Percentiles rank a stretch among this genome's conserved stretches.
Evolutionary conservation across 306 rosid genomes (phyloP).

Genomic region (Quercus suber): DNA sequence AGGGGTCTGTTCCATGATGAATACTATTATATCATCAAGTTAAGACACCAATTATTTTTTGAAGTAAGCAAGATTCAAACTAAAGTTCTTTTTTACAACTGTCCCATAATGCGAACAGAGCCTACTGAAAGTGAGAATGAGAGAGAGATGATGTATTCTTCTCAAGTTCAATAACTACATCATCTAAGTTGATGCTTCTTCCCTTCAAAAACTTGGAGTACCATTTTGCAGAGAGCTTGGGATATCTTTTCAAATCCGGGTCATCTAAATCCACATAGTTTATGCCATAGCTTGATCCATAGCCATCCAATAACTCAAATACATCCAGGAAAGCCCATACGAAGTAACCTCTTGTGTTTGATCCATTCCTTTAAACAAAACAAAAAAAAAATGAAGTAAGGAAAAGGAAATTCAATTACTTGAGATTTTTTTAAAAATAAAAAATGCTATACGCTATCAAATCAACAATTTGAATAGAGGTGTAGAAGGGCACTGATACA

Average conservation of each 20-base stretch:
- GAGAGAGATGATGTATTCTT: constrained; percentile 13
- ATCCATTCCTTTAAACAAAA: constrained; percentile 47
- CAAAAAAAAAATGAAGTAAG: background rate
- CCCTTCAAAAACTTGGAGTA: constrained; percentile 51
- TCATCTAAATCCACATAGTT: constrained; percentile 45
- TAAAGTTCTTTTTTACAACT: too few species aligned
- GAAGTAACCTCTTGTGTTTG: constrained; percentile 60
- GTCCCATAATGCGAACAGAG: background rate
- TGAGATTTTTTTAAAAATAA: background rate
- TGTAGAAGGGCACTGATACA: background rate
- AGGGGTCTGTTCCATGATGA: too few species aligned
- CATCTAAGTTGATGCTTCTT: background rate
- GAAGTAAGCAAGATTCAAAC: too few species aligned
- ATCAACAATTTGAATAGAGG: background rate
- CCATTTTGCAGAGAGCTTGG: constrained; percentile 63
- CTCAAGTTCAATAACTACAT: constrained; percentile 1
- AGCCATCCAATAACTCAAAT: constrained; percentile 49
- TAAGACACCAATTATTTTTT: too few species aligned
- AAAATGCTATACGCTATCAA: background rate
- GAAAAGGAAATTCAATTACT: background rate
- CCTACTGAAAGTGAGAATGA: constrained; percentile 4
- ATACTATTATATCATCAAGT: too few species aligned
- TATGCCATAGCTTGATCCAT: constrained; percentile 41
- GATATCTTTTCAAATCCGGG: constrained; percentile 43
- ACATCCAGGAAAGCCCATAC: constrained; percentile 66